Base-by-base conservation (phyloP, 2,329 filamentous ascomycete genomes). In the Berkeleyomyces basicola region DNA sequence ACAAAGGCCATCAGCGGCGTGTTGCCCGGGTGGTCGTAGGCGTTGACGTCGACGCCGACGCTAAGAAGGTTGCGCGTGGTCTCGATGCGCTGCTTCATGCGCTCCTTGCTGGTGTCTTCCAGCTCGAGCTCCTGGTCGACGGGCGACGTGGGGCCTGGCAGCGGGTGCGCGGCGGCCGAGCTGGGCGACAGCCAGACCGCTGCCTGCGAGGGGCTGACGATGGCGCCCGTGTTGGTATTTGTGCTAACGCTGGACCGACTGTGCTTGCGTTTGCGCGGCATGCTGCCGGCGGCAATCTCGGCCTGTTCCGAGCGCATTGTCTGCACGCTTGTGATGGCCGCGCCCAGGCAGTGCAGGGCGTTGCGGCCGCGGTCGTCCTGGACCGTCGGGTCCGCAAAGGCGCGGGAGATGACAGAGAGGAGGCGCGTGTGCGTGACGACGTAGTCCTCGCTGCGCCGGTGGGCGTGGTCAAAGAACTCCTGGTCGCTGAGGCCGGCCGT, bases 1-100 rank as follows among this genome's bases (percentile, higher is more conserved):
- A 77, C 75, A 66, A 83, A 83, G 0, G 77, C 73, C 76, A 82
- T 82, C 11, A 83, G 74, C 0, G 79, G 78, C 0, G 81, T 82
- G 67, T 77, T 75, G 44, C 81, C 81, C 16, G 71, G 66, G 3
- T 68, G 68, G 69, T 82, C 78, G 69, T 81, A 79, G 62, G 81
- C 78, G 66, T 82, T 80, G 3, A 75, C 72, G 62, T 80, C 75
- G 9, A 80, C 76, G 0, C 71, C 69, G 0, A 71, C 70, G 0
- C 62, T 9, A 0, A 79, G 68, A 0, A 79, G 69, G 1, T 64
- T 66, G 3, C 61, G 49, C 5, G 72, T 66, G 4, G 71, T 62
- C 2, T 58, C 33, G 3, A 68, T 64, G 3, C 74, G 71, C 7
- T 71, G 58, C 0, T 66, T 57, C 55, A 76, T 67, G 6, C 67